Base-by-base conservation (phyloP, 2,329 filamentous ascomycete genomes). In the Penicillium oxalicum region DNA sequence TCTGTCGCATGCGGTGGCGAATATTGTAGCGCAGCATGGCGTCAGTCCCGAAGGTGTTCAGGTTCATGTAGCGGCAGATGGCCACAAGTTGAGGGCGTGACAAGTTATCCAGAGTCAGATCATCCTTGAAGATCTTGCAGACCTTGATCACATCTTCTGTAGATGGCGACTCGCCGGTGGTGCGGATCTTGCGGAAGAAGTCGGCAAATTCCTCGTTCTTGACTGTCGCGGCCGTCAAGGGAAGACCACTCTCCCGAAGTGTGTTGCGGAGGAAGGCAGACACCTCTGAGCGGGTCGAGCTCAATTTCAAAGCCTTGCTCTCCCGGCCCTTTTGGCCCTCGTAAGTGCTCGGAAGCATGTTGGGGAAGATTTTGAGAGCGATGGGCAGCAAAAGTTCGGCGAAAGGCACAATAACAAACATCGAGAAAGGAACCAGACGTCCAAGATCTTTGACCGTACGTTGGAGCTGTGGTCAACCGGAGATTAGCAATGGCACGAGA, bases 81-180 rank as follows among this genome's bases (percentile, higher is more conserved):
- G 87, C 95, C 28, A 98, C 91, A 44, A 98, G 77, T 72, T 98
- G 93, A 12, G 93, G 93, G 54, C 93, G 82, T 13, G 91, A 96
- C 57, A 98, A 75, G 73, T 98, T 98, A 81, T 98, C 93, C 29
- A 98, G 79, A 0, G 93, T 98, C 62, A 98, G 69, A 69, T 98
- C 93, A 67, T 98, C 93, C 70, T 93, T 94, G 82, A 98, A 98
- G 56, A 95, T 87, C 78, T 96, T 94, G 83, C 93, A 97, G 55
- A 98, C 91, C 73, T 93, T 95, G 77, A 98, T 95, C 55, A 98
- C 89, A 66, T 98, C 93, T 57, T 91, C 81, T 46, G 84, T 81
- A 4, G 88, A 93, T 1, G 93, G 93, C 40, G 86, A 79, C 74
- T 97, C 91, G 55, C 91, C 93, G 1, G 91, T 96, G 13, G 88